These are phyloP conservation scores for Alternaria panax DNA, from an alignment of 2,329 filamentous ascomycete genomes.

Conservation along the genomic window DNA sequence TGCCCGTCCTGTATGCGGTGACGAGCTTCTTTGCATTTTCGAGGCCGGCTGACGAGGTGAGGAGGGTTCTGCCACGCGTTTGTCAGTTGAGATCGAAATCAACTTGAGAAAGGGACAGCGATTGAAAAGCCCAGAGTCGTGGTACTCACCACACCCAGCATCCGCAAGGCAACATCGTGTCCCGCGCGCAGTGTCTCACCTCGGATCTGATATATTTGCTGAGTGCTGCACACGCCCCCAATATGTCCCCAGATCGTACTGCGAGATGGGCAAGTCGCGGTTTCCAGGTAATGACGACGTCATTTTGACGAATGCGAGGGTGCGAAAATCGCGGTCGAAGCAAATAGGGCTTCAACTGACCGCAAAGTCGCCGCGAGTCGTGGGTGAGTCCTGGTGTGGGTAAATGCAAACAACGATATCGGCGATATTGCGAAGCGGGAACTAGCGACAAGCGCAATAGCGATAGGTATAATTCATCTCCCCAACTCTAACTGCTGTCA, in stretches of 20 bases:
- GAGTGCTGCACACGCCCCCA: slow-evolving; percentile 93
- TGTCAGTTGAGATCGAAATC: not conserved
- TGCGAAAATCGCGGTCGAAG: slow-evolving; percentile 6
- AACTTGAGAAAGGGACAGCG: slow-evolving; percentile 5
- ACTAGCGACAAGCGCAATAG: slow-evolving; percentile 19
- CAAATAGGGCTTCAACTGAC: slow-evolving; percentile 5
- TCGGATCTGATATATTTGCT: slow-evolving; percentile 89
- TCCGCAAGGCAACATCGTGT: slow-evolving; percentile 15
- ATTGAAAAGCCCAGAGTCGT: slow-evolving; percentile 35
- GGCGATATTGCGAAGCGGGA: slow-evolving; percentile 20
- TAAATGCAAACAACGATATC: slow-evolving; percentile 25
- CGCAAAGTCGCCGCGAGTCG: not conserved
- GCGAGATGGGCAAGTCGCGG: slow-evolving; percentile 87
- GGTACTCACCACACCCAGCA: slow-evolving; percentile 49
- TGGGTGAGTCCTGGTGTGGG: slow-evolving; percentile 14
- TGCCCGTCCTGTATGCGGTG: slow-evolving; percentile 84
- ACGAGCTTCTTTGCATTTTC: slow-evolving; percentile 86
- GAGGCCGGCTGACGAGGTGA: slow-evolving; percentile 79
- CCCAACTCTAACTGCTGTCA: not conserved
- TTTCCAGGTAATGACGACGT: slow-evolving; percentile 68
- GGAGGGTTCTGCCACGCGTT: slow-evolving; percentile 71
- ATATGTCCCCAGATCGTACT: slow-evolving; percentile 92
- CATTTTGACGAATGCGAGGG: slow-evolving; percentile 51
- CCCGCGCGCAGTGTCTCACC: slow-evolving; percentile 67
- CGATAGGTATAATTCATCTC: not conserved